phyloP scores from a whole-genome alignment of 176 grass and related monocot genomes.

The Bolboschoenus planiculmis region DNA sequence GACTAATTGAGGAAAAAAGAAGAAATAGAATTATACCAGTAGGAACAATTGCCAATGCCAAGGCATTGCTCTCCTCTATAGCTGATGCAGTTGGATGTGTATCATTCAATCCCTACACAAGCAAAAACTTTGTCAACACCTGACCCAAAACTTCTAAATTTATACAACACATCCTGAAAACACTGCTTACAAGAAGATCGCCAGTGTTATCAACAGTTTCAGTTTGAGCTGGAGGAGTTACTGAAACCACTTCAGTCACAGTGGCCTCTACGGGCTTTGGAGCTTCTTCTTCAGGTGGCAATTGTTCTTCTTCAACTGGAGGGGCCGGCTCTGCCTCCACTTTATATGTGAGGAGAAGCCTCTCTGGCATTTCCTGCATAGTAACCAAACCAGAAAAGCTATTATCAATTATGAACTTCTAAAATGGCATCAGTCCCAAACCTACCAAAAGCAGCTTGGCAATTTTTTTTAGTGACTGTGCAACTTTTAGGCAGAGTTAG shows the following conservation, averaged over 20 bases:
- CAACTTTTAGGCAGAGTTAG: background rate
- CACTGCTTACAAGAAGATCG: constrained; percentile 75
- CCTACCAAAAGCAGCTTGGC: background rate
- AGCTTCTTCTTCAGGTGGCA: constrained; percentile 43
- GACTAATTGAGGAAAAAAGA: background rate
- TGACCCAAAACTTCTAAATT: background rate
- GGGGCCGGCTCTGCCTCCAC: constrained; percentile 41
- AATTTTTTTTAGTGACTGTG: background rate
- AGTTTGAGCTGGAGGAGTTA: constrained; percentile 29
- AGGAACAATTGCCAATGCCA: constrained; percentile 69
- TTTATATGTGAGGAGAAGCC: constrained; percentile 93
- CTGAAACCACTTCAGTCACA: constrained; percentile 37
- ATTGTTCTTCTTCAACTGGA: constrained; percentile 45
- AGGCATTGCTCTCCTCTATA: constrained; percentile 79
- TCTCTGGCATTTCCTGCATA: constrained; percentile 84
- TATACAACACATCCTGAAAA: background rate
- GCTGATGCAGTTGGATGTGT: constrained; percentile 44
- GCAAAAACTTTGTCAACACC: constrained; percentile 15
- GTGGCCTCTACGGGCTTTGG: constrained; percentile 26
- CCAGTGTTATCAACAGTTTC: constrained; percentile 32
- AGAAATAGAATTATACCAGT: constrained; percentile 32
- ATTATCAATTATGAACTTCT: background rate
- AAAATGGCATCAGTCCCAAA: background rate
- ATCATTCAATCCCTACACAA: constrained; percentile 71
- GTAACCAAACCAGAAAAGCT: background rate